Evolutionary conservation across 2,329 filamentous ascomycete species (phyloP).

Genomic region (Coniochaeta sp.): DNA sequence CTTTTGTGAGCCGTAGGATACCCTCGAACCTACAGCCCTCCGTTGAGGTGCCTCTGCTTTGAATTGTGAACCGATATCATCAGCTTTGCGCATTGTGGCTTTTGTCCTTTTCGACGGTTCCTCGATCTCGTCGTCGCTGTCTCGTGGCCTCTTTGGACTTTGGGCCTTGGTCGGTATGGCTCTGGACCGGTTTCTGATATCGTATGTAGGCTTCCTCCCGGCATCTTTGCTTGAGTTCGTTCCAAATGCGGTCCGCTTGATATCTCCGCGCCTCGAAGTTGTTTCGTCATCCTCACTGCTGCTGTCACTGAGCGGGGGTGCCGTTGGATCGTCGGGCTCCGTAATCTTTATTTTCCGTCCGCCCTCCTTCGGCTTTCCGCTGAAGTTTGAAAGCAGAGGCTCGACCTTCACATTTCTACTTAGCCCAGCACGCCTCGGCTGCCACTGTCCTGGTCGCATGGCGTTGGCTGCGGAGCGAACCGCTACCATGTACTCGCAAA

Average conservation of each 20-base stretch:
- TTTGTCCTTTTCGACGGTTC: not conserved
- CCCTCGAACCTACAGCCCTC: not conserved
- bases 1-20: not conserved
- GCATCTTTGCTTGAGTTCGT: not conserved
- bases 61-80: not conserved
- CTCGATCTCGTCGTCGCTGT: not conserved
- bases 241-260: not conserved
- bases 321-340: not conserved
- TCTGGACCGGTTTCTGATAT: not conserved
- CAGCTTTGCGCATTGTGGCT: not conserved
- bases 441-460: not conserved
- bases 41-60: not conserved
- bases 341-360: not conserved
- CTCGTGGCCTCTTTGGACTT: not conserved
- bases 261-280: not conserved
- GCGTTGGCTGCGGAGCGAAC: not conserved
- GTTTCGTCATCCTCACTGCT: conserved; percentile 1
- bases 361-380: not conserved
- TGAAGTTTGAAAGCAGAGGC: not conserved
- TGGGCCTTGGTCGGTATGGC: not conserved
- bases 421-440: not conserved
- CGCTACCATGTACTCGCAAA: not conserved
- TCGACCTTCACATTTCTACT: not conserved
- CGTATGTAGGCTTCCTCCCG: not conserved
- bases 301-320: not conserved